phyloP scores from a whole-genome alignment of 495 filamentous ascomycete species.

The Penicillium parvum region DNA sequence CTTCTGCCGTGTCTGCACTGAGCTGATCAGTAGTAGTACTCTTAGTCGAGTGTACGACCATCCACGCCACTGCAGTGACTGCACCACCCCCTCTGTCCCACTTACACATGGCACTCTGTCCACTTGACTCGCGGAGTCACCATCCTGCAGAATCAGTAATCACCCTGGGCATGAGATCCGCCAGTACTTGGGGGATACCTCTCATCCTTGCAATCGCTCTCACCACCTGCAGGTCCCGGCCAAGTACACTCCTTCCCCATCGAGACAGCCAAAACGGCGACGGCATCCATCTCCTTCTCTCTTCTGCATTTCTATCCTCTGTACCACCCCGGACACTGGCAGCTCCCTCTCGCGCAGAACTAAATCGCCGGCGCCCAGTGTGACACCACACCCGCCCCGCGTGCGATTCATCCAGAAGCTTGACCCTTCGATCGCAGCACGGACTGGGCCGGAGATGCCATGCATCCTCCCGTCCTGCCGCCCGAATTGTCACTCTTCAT shows the following conservation, averaged over 20 bases:
- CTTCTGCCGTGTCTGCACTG: neutral
- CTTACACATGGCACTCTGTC: neutral
- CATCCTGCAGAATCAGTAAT: too few species aligned
- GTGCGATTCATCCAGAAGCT: conserved; percentile 7
- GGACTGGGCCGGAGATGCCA: conserved; percentile 11
- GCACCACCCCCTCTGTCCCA: neutral
- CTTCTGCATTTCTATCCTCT: too few species aligned
- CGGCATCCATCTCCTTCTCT: neutral
- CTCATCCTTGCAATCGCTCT: too few species aligned
- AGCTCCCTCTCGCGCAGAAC: conserved; percentile 3
- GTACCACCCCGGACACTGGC: conserved; percentile 14
- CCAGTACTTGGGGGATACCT: too few species aligned
- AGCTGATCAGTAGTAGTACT: neutral
- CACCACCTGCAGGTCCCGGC: too few species aligned
- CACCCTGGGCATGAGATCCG: too few species aligned
- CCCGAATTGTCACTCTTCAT: conserved; percentile 13
- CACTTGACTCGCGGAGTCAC: too few species aligned
- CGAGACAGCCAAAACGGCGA: neutral
- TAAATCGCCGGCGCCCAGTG: conserved; percentile 5
- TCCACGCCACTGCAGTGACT: neutral
- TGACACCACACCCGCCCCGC: conserved; percentile 2
- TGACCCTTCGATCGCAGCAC: conserved; percentile 6
- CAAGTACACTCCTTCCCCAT: neutral
- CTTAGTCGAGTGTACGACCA: too few species aligned
- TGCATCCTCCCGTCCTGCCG: conserved; percentile 15